Percentiles rank a stretch among this genome's conserved stretches.
Conservation (phyloP, 805 yeast species). For the Kodamaea hsintzibuensis region DNA sequence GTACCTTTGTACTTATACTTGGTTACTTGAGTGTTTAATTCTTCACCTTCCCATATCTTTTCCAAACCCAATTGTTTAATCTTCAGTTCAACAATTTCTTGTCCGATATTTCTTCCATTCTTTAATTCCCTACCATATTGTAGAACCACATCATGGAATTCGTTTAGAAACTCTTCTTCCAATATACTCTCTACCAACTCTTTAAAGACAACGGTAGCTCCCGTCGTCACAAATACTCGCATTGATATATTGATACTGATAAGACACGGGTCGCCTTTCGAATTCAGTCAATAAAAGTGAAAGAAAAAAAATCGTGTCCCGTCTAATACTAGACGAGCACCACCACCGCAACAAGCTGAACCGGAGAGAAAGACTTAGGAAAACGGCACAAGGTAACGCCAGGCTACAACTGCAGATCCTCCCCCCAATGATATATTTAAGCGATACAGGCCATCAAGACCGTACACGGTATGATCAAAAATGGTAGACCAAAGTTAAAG, state of each 20-base stretch:
- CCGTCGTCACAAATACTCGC: slow-evolving; percentile 43
- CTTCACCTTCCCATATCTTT: not conserved
- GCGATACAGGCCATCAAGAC: too few species aligned
- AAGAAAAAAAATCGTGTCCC: not conserved
- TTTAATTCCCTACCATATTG: slow-evolving; percentile 57
- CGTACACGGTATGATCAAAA: too few species aligned
- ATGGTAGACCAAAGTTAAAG: too few species aligned
- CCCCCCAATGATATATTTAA: too few species aligned
- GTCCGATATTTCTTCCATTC: not conserved
- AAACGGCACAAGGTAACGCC: too few species aligned
- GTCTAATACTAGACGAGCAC: not conserved
- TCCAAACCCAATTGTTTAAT: not conserved
- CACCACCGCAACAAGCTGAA: too few species aligned
- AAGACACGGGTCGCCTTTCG: not conserved
- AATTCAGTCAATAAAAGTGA: not conserved
- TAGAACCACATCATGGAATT: slow-evolving; percentile 36
- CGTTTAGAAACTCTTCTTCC: slow-evolving; percentile 2
- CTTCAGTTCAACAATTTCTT: not conserved
- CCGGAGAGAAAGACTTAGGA: too few species aligned
- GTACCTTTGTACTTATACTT: not conserved
- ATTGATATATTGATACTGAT: not conserved
- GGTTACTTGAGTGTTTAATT: not conserved
- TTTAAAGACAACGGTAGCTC: slow-evolving; percentile 86
- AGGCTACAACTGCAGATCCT: too few species aligned
- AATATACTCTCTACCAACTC: slow-evolving; percentile 41